Evolutionary conservation across 2,329 filamentous ascomycete genomes (phyloP).

Genomic region (Fusarium transvaalense): DNA sequence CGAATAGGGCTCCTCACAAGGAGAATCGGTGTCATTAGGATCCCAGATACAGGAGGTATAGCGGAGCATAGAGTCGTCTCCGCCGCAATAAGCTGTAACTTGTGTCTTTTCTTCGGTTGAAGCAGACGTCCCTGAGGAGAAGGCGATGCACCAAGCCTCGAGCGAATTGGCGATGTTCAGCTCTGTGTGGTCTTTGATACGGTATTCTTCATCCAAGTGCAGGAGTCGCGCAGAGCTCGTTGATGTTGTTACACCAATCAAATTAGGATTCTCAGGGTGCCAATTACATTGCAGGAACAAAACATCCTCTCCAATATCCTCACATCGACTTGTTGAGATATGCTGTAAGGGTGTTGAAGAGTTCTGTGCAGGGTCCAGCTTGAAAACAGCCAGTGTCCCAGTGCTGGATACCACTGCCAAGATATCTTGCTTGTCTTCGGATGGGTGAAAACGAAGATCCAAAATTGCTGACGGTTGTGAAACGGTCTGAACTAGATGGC

Average conservation of each 20-base stretch:
- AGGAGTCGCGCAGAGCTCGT: slow-evolving; percentile 72
- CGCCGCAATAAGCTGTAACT: slow-evolving; percentile 73
- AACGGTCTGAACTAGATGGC: slow-evolving; percentile 69
- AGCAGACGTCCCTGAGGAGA: slow-evolving; percentile 57
- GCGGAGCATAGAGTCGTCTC: slow-evolving; percentile 77
- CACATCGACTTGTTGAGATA: slow-evolving; percentile 60
- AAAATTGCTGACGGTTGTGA: slow-evolving; percentile 79
- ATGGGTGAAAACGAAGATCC: slow-evolving; percentile 83
- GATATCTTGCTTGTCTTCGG: slow-evolving; percentile 58
- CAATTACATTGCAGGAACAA: slow-evolving; percentile 81
- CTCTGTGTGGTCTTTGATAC: slow-evolving; percentile 50
- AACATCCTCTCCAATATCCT: slow-evolving; percentile 66
- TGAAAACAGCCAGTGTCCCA: slow-evolving; percentile 75
- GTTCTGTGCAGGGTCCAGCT: slow-evolving; percentile 57
- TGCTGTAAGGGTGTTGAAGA: slow-evolving; percentile 54
- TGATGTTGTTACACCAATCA: slow-evolving; percentile 79
- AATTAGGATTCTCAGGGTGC: slow-evolving; percentile 68
- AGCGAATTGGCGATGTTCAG: slow-evolving; percentile 65
- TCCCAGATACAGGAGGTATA: slow-evolving; percentile 55
- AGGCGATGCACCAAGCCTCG: slow-evolving; percentile 81
- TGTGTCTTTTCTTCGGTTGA: slow-evolving; percentile 39
- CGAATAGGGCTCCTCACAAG: slow-evolving; percentile 44
- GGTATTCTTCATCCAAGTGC: slow-evolving; percentile 58
- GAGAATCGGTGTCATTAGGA: slow-evolving; percentile 14
- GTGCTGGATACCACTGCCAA: slow-evolving; percentile 85